Evolutionary conservation across 2,329 filamentous ascomycete genomes (phyloP).

Genomic region (Alternaria viburni): DNA sequence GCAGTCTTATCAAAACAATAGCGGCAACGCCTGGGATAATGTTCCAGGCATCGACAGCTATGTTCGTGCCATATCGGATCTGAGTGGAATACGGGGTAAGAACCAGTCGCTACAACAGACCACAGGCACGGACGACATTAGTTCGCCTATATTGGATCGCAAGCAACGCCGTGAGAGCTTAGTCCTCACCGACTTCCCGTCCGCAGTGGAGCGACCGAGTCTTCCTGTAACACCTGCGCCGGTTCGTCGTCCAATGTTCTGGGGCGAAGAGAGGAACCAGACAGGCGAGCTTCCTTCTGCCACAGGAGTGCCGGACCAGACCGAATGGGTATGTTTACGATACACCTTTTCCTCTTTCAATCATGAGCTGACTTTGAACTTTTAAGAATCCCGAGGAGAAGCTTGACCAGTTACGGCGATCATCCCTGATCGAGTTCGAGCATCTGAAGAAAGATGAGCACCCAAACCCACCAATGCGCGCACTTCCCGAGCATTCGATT

Average conservation of each 20-base stretch:
- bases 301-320: conserved; percentile 83
- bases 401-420: conserved; percentile 56
- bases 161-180: conserved; percentile 60
- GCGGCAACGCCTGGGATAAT: conserved; percentile 87
- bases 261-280: conserved; percentile 65
- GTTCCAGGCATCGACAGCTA: conserved; percentile 87
- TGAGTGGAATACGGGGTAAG: conserved; percentile 65
- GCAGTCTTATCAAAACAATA: conserved; percentile 71
- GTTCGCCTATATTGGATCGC: conserved; percentile 42
- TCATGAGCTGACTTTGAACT: conserved; percentile 35
- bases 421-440: conserved; percentile 52
- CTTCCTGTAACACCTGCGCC: conserved; percentile 90
- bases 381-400: conserved; percentile 54
- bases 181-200: conserved; percentile 86
- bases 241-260: conserved; percentile 71
- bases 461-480: conserved; percentile 38
- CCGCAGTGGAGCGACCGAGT: conserved; percentile 80
- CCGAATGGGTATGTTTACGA: conserved; percentile 85
- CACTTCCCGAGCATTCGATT: conserved; percentile 47
- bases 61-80: conserved; percentile 71
- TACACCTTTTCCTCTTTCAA: conserved; percentile 44
- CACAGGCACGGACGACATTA: conserved; percentile 34
- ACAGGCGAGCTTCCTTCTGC: conserved; percentile 72
- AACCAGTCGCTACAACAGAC: conserved; percentile 46
- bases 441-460: conserved; percentile 45